A percentile compares a stretch with the other conserved stretches of the same genome.
phyloP scores from a whole-genome alignment of 2,329 filamentous ascomycete genomes.

The Cordyceps cateniannulata region DNA sequence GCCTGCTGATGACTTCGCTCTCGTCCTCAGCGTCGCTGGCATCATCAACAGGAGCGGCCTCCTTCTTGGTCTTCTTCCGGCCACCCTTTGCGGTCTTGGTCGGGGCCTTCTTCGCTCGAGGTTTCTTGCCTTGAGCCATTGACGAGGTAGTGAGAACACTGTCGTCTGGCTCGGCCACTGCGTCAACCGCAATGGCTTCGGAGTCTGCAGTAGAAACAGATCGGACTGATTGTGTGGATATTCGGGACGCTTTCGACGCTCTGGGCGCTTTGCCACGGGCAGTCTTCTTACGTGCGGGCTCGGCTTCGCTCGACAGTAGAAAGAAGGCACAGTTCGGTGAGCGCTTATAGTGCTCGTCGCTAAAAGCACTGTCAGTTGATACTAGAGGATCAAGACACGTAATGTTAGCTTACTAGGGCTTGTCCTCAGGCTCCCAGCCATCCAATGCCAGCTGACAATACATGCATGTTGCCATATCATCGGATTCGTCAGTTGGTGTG shows the following conservation, averaged over 20 bases:
- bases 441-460: slow-evolving; percentile 89
- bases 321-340: slow-evolving; percentile 82
- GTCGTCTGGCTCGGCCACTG: slow-evolving; percentile 46
- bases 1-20: slow-evolving; percentile 19
- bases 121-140: slow-evolving; percentile 42
- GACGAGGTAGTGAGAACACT: slow-evolving; percentile 54
- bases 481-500: slow-evolving; percentile 73
- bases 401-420: slow-evolving; percentile 61
- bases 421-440: slow-evolving; percentile 89
- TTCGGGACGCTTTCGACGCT: slow-evolving; percentile 63
- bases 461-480: slow-evolving; percentile 84
- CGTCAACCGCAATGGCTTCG: slow-evolving; percentile 43
- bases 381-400: not conserved
- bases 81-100: slow-evolving; percentile 40
- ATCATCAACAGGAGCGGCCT: slow-evolving; percentile 34
- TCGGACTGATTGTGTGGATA: slow-evolving; percentile 55
- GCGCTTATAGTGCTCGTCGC: slow-evolving; percentile 78
- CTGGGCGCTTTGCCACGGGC: slow-evolving; percentile 46
- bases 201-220: slow-evolving; percentile 46
- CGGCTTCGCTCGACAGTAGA: slow-evolving; percentile 52
- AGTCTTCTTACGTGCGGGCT: slow-evolving; percentile 47
- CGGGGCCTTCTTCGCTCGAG: slow-evolving; percentile 44
- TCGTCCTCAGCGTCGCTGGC: slow-evolving; percentile 24
- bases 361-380: slow-evolving; percentile 30
- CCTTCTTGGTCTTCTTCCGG: slow-evolving; percentile 41